Evolutionary conservation across 2,329 filamentous ascomycete species (phyloP), one percentile per base, ranked within the genome.

Genomic region (Aspergillus chevalieri): DNA sequence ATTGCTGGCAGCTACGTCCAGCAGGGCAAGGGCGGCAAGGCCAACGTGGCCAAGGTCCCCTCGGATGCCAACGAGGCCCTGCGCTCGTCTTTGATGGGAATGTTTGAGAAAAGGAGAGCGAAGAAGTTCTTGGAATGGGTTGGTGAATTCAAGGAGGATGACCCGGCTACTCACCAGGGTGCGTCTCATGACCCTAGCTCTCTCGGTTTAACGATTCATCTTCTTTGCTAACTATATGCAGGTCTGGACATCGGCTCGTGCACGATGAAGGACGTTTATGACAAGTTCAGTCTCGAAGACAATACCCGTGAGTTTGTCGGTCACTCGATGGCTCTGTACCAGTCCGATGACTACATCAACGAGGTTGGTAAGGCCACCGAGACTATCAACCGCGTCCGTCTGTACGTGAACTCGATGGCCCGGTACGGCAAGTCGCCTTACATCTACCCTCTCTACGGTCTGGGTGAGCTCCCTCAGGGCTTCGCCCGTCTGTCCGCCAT

Each of bases 181-280:
- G 72, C 58, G 78, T 69, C 43, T 44, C 30, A 19, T 15, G 19
- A 19, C n/a, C 6, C 36, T 42, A 14, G 17, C 9, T 44, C 36
- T 28, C 17, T 47, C 48, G 41, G 41, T 12, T 41, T 15, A 17
- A 19, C 15, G 38, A 26, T 19, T 14, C 19, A 21, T 49, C 28
- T 28, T 44, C 43, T 39, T 12, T 47, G 46, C 57, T 69, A 54
- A 66, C 46, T 30, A 43, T 22, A 15, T 39, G 6, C 57, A 91
- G 92, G 91, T 52, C 80, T 97, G 58, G 84, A 93, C 72, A 78
- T 98, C 56, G 78, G 79, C 65, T 80, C 74, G 52, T 85, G 81
- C 76, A 92, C 88, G 52, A 95, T 97, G 91, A 94, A 89, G 79
- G 92, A 96, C n/a, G 87, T 98, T 34, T 98, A 94, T 67, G 91